Base-by-base conservation (phyloP, 83 land plant genomes). In the Larix sibirica region DNA sequence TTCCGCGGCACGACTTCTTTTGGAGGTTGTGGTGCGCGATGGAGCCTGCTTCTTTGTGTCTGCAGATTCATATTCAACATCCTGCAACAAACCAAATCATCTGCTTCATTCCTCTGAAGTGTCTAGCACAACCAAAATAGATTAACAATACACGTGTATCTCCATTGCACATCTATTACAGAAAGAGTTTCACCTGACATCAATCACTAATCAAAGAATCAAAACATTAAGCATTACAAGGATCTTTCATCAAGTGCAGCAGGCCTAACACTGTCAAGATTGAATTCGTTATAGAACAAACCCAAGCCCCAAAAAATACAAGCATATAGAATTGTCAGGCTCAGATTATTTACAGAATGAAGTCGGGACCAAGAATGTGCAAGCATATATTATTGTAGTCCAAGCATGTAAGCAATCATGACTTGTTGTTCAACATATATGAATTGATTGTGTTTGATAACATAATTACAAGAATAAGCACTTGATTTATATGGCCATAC, bases 1-100 rank as follows among this genome's bases (percentile, higher is more conserved):
- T 88, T 96, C 97, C 0, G 97, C 95, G 81, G 95, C 94, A 56
- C 98, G 90, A 79, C 92, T 91, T 92, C 97, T 88, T 63, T 89
- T 90, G 61, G 90, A 66, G 59, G 65, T 33, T 59, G 94, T 87
- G 56, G 85, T 73, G 63, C 91, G 87, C 40, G 90, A 86, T 24
- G 83, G 85, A 75, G 80, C 71, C 54, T 83, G 85, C 62, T 89
- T 94, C 81, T 86, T 92, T 56, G 80, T 81, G 33, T 93, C 94
- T 26, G 80, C 85, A 54, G 86, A 87, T 78, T 92, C 94, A 82
- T 84, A 88, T 76, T 91, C 97, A 74, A 87, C 89, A 23, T 93
- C 97, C 94, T 95, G 90, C 64, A 61, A 62, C 21, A 17, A 54
- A 56, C 42, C 2, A 36, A 62, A 33, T 42, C 6, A 62, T 40